A percentile compares a stretch with the other conserved stretches of the same genome.
phyloP scores from a whole-genome alignment of 2,329 filamentous ascomycete species.

The Talaromyces verruculosus region DNA sequence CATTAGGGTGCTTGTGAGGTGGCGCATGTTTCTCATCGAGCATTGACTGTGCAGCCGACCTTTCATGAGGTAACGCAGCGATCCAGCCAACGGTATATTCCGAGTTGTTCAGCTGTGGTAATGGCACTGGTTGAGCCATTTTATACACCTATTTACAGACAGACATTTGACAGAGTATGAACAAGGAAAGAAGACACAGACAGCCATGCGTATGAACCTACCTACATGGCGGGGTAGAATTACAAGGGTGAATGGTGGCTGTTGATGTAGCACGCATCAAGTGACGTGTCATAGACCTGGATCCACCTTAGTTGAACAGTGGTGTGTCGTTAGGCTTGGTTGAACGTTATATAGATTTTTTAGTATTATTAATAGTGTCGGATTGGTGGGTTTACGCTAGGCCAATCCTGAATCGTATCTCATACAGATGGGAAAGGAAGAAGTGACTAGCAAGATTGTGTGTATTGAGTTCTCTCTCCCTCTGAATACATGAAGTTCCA shows the following conservation, averaged over 20 bases:
- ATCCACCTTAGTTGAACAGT: too few relatives aligned
- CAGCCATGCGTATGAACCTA: neutral
- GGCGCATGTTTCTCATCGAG: slow-evolving; percentile 8
- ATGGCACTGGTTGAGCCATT: slow-evolving; percentile 4
- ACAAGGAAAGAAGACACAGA: neutral
- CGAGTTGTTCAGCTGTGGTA: slow-evolving; percentile 2
- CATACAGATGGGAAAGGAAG: too few relatives aligned
- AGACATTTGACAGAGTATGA: neutral
- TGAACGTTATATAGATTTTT: too few relatives aligned
- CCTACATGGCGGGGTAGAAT: slow-evolving; percentile 4
- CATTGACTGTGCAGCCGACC: neutral
- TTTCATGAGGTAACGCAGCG: neutral
- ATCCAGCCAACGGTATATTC: slow-evolving; percentile 8
- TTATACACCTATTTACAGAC: neutral
- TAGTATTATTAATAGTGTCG: too few relatives aligned
- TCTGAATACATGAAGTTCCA: too few relatives aligned
- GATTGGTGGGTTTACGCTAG: too few relatives aligned
- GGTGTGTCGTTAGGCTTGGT: too few relatives aligned
- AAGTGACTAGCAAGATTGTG: too few relatives aligned
- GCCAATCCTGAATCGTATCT: too few relatives aligned
- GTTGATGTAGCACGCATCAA: neutral
- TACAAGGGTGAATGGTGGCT: neutral
- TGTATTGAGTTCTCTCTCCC: too few relatives aligned
- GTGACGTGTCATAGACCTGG: too few relatives aligned
- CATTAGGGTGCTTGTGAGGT: neutral